phyloP scores from a whole-genome alignment of 225 moss, liverwort and hornwort genomes.

The Marchantia polymorpha region DNA sequence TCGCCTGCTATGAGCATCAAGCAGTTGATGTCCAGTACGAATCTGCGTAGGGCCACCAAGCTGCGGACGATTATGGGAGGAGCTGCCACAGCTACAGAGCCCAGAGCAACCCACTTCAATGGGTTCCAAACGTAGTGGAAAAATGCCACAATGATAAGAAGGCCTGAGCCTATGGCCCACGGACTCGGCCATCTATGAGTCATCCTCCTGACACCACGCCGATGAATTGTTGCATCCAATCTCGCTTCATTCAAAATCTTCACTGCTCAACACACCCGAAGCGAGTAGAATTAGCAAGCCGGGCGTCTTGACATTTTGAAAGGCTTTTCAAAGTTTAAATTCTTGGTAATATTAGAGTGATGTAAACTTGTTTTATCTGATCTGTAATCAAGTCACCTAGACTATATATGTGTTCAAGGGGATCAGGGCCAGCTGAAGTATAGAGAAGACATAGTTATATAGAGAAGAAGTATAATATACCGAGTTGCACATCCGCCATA shows the following conservation, averaged over 20 bases:
- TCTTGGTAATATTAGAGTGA: not conserved
- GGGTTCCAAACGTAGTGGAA: slow-evolving; percentile 68
- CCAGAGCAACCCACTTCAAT: slow-evolving; percentile 82
- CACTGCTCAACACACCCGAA: slow-evolving; percentile 47
- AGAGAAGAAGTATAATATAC: slow-evolving; percentile 35
- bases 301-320: not conserved
- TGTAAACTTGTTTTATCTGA: not conserved
- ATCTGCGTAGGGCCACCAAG: slow-evolving; percentile 59
- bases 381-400: not conserved
- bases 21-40: slow-evolving; percentile 80
- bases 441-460: too few species aligned
- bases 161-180: slow-evolving; percentile 76
- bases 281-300: not conserved
- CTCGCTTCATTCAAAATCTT: slow-evolving; percentile 87
- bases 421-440: not conserved
- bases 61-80: slow-evolving; percentile 71
- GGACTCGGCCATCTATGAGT: slow-evolving; percentile 85
- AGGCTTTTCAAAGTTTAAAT: not conserved
- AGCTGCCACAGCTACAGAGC: slow-evolving; percentile 71
- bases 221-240: slow-evolving; percentile 79
- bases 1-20: slow-evolving; percentile 90
- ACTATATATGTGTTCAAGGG: not conserved
- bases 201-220: slow-evolving; percentile 65
- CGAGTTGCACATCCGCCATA: slow-evolving; percentile 68
- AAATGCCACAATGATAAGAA: slow-evolving; percentile 69